phyloP scores from a whole-genome alignment of 805 yeast genomes.

The Candida piceae region DNA sequence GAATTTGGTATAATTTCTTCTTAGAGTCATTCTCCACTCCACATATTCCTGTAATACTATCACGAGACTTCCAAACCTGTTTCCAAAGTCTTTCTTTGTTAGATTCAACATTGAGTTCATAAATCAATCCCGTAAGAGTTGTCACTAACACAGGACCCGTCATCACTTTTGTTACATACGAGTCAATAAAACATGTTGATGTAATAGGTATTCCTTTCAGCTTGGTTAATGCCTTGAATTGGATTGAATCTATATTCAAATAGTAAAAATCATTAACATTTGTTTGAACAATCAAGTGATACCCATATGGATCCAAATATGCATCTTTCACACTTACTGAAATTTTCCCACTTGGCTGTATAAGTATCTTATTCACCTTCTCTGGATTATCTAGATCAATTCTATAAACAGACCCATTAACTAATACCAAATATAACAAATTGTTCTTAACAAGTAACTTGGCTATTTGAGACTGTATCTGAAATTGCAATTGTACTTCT shows the following conservation, averaged over 20 bases:
- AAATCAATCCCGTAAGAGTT: slow-evolving; percentile 41
- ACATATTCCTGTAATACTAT: slow-evolving; percentile 11
- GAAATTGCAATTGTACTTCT: slow-evolving; percentile 32
- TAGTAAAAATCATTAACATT: slow-evolving; percentile 42
- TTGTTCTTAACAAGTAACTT: slow-evolving; percentile 53
- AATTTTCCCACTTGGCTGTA: slow-evolving; percentile 22
- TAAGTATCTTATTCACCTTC: slow-evolving; percentile 39
- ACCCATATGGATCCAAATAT: slow-evolving; percentile 48
- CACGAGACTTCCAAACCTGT: slow-evolving; percentile 34
- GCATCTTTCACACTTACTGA: slow-evolving; percentile 28
- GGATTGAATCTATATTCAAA: slow-evolving; percentile 36
- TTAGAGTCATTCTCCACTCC: slow-evolving; percentile 5
- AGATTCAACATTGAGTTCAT: slow-evolving; percentile 43
- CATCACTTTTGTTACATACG: slow-evolving; percentile 20
- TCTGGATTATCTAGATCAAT: slow-evolving; percentile 66
- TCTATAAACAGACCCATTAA: slow-evolving; percentile 50
- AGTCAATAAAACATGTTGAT: slow-evolving; percentile 34
- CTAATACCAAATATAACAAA: slow-evolving; percentile 48
- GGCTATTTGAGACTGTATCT: slow-evolving; percentile 32
- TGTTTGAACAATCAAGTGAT: slow-evolving; percentile 47
- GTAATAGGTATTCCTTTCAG: slow-evolving; percentile 42
- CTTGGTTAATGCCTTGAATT: slow-evolving; percentile 39
- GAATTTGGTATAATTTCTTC: slow-evolving; percentile 6
- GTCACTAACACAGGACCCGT: slow-evolving; percentile 48
- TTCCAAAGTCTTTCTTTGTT: slow-evolving; percentile 38